A percentile compares a stretch with the other conserved stretches of the same genome.
Conservation (phyloP, 805 yeast genomes). For the Starmera pachycereana region DNA sequence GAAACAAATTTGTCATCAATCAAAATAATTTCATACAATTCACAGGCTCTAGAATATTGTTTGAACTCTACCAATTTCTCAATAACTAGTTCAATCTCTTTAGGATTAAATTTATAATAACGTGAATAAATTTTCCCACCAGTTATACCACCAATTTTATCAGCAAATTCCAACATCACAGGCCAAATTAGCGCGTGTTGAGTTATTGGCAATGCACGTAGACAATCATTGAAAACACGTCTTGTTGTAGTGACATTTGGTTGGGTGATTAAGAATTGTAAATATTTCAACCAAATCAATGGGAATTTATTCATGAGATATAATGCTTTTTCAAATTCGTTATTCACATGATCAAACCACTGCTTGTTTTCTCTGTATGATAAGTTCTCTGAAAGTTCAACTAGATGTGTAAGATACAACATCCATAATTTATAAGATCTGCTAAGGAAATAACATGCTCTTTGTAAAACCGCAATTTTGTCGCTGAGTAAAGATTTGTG, state of each 20-base stretch:
- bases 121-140: conserved; percentile 20
- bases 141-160: conserved; percentile 28
- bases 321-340: conserved; percentile 38
- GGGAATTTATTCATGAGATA: conserved; percentile 33
- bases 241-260: conserved; percentile 29
- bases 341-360: conserved; percentile 27
- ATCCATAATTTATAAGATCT: conserved; percentile 48
- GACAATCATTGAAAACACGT: conserved; percentile 36
- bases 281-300: conserved; percentile 40
- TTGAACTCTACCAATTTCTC: conserved; percentile 24
- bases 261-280: conserved; percentile 29
- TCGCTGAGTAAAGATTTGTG: conserved; percentile 20
- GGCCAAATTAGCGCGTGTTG: conserved; percentile 51
- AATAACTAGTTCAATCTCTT: conserved; percentile 23
- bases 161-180: conserved; percentile 39
- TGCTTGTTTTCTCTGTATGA: conserved; percentile 19
- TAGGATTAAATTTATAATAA: conserved; percentile 21
- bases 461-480: conserved; percentile 34
- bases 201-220: conserved; percentile 36
- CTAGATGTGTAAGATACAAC: conserved; percentile 33
- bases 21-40: conserved; percentile 25
- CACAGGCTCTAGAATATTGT: conserved; percentile 18
- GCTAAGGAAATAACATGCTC: conserved; percentile 38
- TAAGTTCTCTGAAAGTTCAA: conserved; percentile 18
- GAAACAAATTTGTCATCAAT: conserved; percentile 25